A percentile compares a stretch with the other conserved stretches of the same genome.
Evolutionary conservation across 306 rosid genomes (phyloP).

Genomic region (Acmispon strigosus): DNA sequence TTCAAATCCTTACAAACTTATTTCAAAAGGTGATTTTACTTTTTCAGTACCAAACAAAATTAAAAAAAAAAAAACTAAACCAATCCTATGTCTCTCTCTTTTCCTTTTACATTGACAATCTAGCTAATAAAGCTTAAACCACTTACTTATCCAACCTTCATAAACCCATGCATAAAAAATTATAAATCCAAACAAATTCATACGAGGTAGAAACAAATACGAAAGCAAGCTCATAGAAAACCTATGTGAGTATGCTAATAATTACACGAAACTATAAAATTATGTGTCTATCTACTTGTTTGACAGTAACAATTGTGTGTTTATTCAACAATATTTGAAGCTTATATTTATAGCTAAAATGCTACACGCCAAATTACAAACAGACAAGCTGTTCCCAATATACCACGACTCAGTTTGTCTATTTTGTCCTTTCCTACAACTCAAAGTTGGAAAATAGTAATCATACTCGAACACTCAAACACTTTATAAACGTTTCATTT

Average conservation of each 20-base stretch:
- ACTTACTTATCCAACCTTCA: background rate
- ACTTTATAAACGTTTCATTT: no score
- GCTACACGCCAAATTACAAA: constrained; percentile 13
- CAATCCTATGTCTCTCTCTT: background rate
- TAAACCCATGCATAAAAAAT: background rate
- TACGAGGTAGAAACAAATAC: background rate
- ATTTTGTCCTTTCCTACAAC: constrained; percentile 41
- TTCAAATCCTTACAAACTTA: background rate
- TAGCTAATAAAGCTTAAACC: background rate
- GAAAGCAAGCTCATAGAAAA: no score
- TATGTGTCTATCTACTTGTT: background rate
- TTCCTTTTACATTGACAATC: background rate
- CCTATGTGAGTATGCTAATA: background rate
- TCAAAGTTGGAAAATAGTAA: constrained; percentile 10
- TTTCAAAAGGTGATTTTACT: background rate
- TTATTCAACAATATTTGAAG: background rate
- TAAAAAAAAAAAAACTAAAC: background rate
- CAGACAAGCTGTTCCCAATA: background rate
- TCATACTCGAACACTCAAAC: no score
- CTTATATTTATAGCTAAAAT: constrained; percentile 2
- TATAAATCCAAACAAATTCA: background rate
- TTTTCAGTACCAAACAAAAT: background rate
- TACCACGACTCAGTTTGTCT: constrained; percentile 7
- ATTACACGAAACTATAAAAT: background rate
- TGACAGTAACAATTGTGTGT: constrained; percentile 18